These are phyloP conservation scores for Penicillium parvum DNA, from an alignment of 495 filamentous ascomycete species.

Conservation along the genomic window DNA sequence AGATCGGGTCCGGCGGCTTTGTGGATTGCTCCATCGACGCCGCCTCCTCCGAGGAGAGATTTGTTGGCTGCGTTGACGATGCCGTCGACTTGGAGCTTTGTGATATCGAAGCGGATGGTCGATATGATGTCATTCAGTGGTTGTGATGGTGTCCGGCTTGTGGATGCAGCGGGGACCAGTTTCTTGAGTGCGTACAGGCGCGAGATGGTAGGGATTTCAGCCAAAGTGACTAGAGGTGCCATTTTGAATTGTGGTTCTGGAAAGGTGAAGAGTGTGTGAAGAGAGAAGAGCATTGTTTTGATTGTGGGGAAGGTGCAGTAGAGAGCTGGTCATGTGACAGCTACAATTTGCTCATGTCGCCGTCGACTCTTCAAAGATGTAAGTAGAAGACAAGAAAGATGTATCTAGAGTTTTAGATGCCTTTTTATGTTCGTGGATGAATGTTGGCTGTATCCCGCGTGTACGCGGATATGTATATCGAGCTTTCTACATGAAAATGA, in stretches of 20 bases:
- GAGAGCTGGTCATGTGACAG: too few species aligned
- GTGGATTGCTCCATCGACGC: conserved; percentile 88
- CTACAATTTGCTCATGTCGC: too few species aligned
- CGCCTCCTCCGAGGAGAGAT: conserved; percentile 75
- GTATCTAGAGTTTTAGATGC: too few species aligned
- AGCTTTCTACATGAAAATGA: too few species aligned
- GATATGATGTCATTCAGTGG: conserved; percentile 68
- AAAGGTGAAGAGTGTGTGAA: not conserved
- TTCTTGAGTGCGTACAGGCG: conserved; percentile 3
- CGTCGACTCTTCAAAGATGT: too few species aligned
- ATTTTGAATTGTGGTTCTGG: not conserved
- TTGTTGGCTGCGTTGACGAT: conserved; percentile 94
- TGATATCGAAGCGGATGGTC: conserved; percentile 76
- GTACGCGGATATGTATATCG: too few species aligned
- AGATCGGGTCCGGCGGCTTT: conserved; percentile 68
- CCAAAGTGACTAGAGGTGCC: not conserved
- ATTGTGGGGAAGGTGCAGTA: too few species aligned
- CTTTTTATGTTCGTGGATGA: too few species aligned
- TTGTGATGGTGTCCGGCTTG: conserved; percentile 35
- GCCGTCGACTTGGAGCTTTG: conserved; percentile 68
- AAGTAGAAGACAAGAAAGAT: too few species aligned
- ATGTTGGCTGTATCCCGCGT: not conserved
- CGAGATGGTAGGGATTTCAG: conserved; percentile 12
- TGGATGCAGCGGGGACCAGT: not conserved
- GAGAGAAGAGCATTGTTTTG: not conserved